Evolutionary conservation across 169 alveolate species (phyloP), one percentile per base, ranked within the genome.

Genomic region (Plasmodium blacklocki): DNA sequence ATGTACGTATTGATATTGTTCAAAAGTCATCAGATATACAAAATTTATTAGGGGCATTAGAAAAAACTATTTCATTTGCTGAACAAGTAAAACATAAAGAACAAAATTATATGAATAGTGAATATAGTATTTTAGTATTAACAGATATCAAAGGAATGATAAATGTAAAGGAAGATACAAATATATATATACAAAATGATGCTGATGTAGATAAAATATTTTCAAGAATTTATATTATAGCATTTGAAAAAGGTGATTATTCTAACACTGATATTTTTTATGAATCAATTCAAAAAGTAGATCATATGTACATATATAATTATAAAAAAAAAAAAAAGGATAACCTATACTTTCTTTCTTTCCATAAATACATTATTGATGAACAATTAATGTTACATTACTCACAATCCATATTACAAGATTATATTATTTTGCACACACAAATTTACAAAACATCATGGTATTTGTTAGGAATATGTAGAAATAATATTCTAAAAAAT

Each of bases 401-500:
- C 18, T 18, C 73, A 11, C 68, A 83, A 71, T 43, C 91, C 1
- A 50, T 60, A 21, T 1, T 83, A 43, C 74, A 83, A 67, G 91
- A 83, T 58, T 83, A 68, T 39, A 29, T 83, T 52, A 23, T 67
- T 14, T 60, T 83, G 54, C 91, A 83, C 64, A 83, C 78, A 32
- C 80, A 83, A 23, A 19, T 83, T 67, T 83, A 68, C 14, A 83
- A 56, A 70, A 54, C 91, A 45, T 71, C 91, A 7, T 83, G 91
- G 91, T 67, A 68, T 50, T 47, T 83, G 45, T 19, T 83, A 26
- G 91, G 85, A 14, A 54, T 70, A 56, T 83, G 91, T 52, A 83
- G 91, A 26, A 23, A 83, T 21, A 83, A 83, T 52, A 59, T 83
- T 47, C 29, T 83, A 26, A 70, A 68, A 71, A 68, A 83, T 54